Base-by-base conservation (phyloP, 2,329 filamentous ascomycete species). In the Botrytis porri region DNA sequence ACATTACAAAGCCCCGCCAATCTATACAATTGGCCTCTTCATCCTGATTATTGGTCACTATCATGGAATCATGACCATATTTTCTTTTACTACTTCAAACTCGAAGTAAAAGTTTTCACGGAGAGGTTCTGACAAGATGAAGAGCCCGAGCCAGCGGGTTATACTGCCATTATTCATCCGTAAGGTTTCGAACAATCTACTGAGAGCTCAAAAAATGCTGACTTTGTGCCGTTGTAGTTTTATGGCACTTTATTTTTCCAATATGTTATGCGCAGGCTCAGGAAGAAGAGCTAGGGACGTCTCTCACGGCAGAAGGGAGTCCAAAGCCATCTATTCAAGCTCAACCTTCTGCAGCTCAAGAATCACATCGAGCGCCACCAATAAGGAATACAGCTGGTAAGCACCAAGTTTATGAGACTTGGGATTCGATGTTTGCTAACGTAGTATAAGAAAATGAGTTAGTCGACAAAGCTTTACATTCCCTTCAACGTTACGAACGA, bases 401-500 rank as follows among this genome's bases (percentile, higher is more conserved):
- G 75, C 22, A 61, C 35, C 43, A 66, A 57, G 35, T n/a, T 14
- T 37, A 32, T 22, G 12, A 48, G 20, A 70, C 16, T 59, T 64
- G 14, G 14, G 10, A 41, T 25, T 62, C 41, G 39, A 61, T 62
- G 29, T 59, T n/a, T 74, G 69, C 78, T 80, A 72, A 80, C 51
- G 35, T 25, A 20, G 35, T n/a, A 32, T 14, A 73, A 81, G 80
- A 79, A 29, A 74, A 76, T 41, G 79, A 81, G 70, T 74, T 82
- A 59, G 80, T 83, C 20, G 76, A 80, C 6, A 80, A 82, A 76
- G 81, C 82, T n/a, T 77, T 83, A 18, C 70, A 75, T 37, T 78
- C 80, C 70, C 79, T 83, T 48, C 80, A 77, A 39, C 75, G 74
- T 72, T 78, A 80, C 66, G 78, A 81, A 75, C 75, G 75, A 75